phyloP scores from a whole-genome alignment of 2,329 filamentous ascomycete species.

The Ophiostoma montium region DNA sequence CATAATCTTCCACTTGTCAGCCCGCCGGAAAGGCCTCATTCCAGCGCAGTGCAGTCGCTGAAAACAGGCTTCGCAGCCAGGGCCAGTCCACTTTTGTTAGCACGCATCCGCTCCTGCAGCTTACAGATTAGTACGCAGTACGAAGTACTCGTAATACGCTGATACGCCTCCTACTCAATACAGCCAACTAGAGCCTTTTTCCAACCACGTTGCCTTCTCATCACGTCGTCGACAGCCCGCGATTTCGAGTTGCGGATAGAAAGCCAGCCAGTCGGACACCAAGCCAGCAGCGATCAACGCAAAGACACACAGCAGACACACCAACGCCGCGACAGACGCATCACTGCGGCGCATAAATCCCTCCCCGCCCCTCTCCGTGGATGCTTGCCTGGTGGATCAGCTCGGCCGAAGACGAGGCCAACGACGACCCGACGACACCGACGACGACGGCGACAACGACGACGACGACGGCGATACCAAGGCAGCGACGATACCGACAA shows the following conservation, averaged over 20 bases:
- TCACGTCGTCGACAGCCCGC: background rate
- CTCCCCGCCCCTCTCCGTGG: constrained; percentile 1
- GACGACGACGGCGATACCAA: background rate
- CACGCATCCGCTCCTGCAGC: too few species aligned
- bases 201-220: constrained; percentile 1
- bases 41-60: too few species aligned
- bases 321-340: background rate
- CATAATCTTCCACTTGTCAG: too few species aligned
- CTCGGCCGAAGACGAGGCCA: constrained; percentile 7
- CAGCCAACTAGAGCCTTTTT: background rate
- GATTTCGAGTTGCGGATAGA: background rate
- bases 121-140: too few species aligned
- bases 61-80: too few species aligned
- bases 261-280: background rate
- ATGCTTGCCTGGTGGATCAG: constrained; percentile 1
- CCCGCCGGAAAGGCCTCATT: too few species aligned
- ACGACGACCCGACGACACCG: background rate
- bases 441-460: background rate
- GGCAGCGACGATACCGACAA: background rate
- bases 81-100: too few species aligned
- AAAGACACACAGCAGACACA: too few species aligned
- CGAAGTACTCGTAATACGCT: too few species aligned
- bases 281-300: too few species aligned
- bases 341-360: background rate
- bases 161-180: too few species aligned